Evolutionary conservation across 1,284 basidiomycete genomes (phyloP).

Genomic region (Lentinula novae-zelandiae): DNA sequence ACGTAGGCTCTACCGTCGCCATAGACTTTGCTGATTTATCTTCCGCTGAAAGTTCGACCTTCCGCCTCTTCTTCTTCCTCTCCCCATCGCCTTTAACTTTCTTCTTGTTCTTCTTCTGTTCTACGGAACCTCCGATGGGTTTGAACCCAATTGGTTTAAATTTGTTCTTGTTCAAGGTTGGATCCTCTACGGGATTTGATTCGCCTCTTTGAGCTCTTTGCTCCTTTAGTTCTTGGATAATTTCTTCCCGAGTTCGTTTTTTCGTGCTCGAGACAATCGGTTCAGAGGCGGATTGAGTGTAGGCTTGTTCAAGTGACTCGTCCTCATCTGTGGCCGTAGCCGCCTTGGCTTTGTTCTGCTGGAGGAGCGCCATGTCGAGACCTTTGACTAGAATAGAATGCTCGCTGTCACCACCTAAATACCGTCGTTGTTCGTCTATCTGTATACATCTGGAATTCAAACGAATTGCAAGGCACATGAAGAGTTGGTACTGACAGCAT

Average conservation of each 20-base stretch:
- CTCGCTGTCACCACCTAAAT: conserved; percentile 84
- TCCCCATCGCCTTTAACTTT: conserved; percentile 41
- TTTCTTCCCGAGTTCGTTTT: conserved; percentile 72
- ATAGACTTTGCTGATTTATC: conserved; percentile 6
- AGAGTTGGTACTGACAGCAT: conserved; percentile 40
- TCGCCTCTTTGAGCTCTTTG: conserved; percentile 39
- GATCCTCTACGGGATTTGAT: conserved; percentile 25
- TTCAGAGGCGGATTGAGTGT: conserved; percentile 36
- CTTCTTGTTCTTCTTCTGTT: conserved; percentile 55
- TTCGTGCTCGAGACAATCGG: conserved; percentile 39
- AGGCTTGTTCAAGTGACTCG: conserved; percentile 76
- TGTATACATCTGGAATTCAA: conserved; percentile 23
- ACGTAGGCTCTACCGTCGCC: conserved; percentile 6
- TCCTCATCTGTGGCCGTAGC: conserved; percentile 54
- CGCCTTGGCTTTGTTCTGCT: conserved; percentile 75
- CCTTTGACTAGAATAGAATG: conserved; percentile 88
- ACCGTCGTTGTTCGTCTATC: conserved; percentile 75
- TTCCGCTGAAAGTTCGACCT: conserved; percentile 25
- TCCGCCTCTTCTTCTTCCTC: conserved; percentile 49
- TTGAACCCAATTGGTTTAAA: conserved; percentile 81
- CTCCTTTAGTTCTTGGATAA: conserved; percentile 70
- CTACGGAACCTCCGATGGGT: conserved; percentile 45
- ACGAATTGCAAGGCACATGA: neutral
- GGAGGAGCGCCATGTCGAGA: conserved; percentile 83
- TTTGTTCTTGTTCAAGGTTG: conserved; percentile 55